Percentiles rank a stretch among this genome's conserved stretches.
Evolutionary conservation across 78 protist species (phyloP).

Genomic region (Dictyostelium brefeldianum): DNA sequence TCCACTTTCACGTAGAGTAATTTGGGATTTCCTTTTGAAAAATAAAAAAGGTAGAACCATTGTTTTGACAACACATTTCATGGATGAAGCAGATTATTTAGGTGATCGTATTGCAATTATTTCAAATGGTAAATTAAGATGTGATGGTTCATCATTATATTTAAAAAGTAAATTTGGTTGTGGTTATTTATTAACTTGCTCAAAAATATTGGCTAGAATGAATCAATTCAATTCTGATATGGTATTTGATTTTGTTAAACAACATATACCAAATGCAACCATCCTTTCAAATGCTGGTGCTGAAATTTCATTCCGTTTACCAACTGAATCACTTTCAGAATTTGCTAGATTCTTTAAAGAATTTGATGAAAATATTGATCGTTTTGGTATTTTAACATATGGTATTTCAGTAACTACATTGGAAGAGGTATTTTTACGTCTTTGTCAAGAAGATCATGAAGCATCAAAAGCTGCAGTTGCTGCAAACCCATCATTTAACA

Average conservation of each 20-base stretch:
- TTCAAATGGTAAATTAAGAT: constrained; percentile 85
- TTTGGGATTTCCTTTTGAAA: constrained; percentile 88
- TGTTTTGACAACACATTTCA: constrained; percentile 93
- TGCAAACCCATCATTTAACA: not conserved
- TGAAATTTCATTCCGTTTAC: constrained; percentile 34
- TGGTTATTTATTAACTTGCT: constrained; percentile 89
- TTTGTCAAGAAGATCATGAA: constrained; percentile 28
- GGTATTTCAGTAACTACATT: constrained; percentile 60
- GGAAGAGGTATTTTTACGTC: constrained; percentile 55
- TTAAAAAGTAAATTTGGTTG: constrained; percentile 91
- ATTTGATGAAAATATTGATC: constrained; percentile 3
- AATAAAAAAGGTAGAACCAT: constrained; percentile 82
- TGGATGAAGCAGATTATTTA: constrained; percentile 97
- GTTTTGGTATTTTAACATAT: constrained; percentile 21
- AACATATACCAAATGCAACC: constrained; percentile 28
- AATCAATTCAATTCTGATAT: not conserved
- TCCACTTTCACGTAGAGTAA: constrained; percentile 76
- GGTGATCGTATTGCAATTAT: constrained; percentile 96
- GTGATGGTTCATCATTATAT: constrained; percentile 87
- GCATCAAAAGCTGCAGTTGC: not conserved
- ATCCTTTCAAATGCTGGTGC: constrained; percentile 54
- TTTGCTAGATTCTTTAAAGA: constrained; percentile 45
- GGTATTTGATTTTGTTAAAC: constrained; percentile 30
- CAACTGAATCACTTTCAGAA: not conserved
- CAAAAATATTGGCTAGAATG: not conserved